Percentiles rank a stretch among this genome's conserved stretches.
Conservation (phyloP, 257 asterid genomes). For the Solanum chmielewskii region DNA sequence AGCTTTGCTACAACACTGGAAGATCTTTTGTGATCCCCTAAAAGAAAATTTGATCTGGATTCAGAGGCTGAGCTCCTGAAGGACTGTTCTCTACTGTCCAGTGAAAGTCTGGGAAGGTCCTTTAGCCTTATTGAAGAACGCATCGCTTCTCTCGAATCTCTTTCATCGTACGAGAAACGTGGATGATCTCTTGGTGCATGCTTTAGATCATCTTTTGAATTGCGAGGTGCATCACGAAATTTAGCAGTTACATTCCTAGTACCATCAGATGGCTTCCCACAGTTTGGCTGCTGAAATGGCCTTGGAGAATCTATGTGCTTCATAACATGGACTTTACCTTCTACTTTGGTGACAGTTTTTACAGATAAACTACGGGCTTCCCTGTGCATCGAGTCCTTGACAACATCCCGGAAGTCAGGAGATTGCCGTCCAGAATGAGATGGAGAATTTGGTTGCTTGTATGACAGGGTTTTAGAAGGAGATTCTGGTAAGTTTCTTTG, state of each 20-base stretch:
- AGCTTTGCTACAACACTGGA: conserved; percentile 76
- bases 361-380: conserved; percentile 54
- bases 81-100: conserved; percentile 74
- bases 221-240: conserved; percentile 26
- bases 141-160: conserved; percentile 45
- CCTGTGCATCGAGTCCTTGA: conserved; percentile 75
- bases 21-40: conserved; percentile 37
- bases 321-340: conserved; percentile 39
- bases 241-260: background rate
- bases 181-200: conserved; percentile 30
- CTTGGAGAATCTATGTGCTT: conserved; percentile 92
- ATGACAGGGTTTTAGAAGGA: conserved; percentile 14
- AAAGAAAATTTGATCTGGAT: conserved; percentile 34
- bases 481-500: conserved; percentile 19
- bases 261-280: conserved; percentile 16
- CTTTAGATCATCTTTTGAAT: conserved; percentile 27
- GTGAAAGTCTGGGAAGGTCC: conserved; percentile 75
- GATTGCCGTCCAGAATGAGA: conserved; percentile 16
- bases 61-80: conserved; percentile 35
- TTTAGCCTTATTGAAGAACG: conserved; percentile 42
- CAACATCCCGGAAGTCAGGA: conserved; percentile 53
- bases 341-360: conserved; percentile 37
- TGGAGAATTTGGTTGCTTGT: conserved; percentile 18
- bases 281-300: conserved; percentile 45
- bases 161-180: conserved; percentile 81